phyloP scores from a whole-genome alignment of 2,329 filamentous ascomycete genomes.

The Aschersonia sp. region DNA sequence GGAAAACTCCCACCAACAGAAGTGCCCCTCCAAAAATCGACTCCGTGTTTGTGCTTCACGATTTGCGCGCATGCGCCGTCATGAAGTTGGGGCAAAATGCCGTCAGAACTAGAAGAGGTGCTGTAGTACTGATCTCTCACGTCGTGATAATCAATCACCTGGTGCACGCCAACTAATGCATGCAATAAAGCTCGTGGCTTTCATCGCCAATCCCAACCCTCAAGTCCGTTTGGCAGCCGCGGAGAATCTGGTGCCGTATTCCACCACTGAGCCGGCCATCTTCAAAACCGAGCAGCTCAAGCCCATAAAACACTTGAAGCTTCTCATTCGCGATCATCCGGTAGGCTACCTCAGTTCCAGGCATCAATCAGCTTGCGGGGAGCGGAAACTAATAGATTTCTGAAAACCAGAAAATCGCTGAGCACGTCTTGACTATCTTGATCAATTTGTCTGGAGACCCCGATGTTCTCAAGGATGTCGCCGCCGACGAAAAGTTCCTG shows the following conservation, averaged over 20 bases:
- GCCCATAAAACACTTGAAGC: constrained; percentile 75
- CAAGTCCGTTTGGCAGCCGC: constrained; percentile 77
- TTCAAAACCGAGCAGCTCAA: constrained; percentile 73
- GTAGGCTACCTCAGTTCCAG: constrained; percentile 31
- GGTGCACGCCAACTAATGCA: not conserved
- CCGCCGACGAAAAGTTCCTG: constrained; percentile 68
- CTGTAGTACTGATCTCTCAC: not conserved
- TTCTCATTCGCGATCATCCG: constrained; percentile 70
- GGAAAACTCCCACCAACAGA: too few relatives aligned
- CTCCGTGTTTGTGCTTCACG: not conserved
- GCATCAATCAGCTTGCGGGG: not conserved
- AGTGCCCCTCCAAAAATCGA: not conserved
- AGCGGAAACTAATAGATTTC: not conserved
- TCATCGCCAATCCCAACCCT: constrained; percentile 82
- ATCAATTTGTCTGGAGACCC: constrained; percentile 70
- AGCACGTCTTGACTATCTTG: constrained; percentile 81
- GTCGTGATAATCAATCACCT: not conserved
- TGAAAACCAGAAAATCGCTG: constrained; percentile 59
- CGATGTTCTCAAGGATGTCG: constrained; percentile 59
- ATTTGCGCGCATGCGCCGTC: not conserved
- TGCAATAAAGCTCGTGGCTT: constrained; percentile 61
- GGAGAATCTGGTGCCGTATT: constrained; percentile 78
- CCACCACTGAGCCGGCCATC: constrained; percentile 54
- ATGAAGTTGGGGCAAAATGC: constrained; percentile 31
- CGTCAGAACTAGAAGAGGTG: constrained; percentile 66